Evolutionary conservation across 2,329 filamentous ascomycete species (phyloP), one percentile per base, ranked within the genome.

Genomic region (Pyricularia sp.): DNA sequence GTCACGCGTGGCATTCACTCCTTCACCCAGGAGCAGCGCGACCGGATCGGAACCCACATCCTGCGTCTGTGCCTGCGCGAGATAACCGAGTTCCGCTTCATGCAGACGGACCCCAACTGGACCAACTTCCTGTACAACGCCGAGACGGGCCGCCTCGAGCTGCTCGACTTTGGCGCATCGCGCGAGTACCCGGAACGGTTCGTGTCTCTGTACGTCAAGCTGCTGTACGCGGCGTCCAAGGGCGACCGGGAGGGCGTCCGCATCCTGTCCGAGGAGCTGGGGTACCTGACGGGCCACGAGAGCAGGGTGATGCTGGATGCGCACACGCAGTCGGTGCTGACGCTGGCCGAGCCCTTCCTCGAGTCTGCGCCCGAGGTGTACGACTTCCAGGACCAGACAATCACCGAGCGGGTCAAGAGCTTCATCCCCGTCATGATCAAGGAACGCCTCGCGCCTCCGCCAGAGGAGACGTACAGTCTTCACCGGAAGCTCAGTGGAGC

Each of bases 81-180:
- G 80, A 94, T 98, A 73, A 90, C 90, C 72, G 93, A 97, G 79
- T 98, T 97, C 86, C 89, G 85, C 70, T 98, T 97, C 82, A 99
- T 99, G 95, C 95, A 99, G 81, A 99, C 95, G 5, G 95, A 99
- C 77, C 95, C 95, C 59, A 99, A 99, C 83, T 99, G 95, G 95
- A 98, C 94, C 42, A 99, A 99, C 79, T 99, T 99, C 79, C 84
- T 98, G 25, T 99, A 93, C 83, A 95, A 98, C 74, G 82, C 88
- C 0, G 74, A 82, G 25, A 88, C 85, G 4, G 82, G 88, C 74
- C 91, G 88, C 75, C 89, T 99, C 17, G 94, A 97, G 78, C 86
- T 99, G 0, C 88, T 99, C 68, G 96, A 99, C 79, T 99, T 99
- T 78, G 95, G 95, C 70, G 95, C 95, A 50, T 93, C 91, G 25